Evolutionary conservation across 139 green algal genomes (phyloP), one percentile per base, ranked within the genome.

Genomic region (Coelastrella sp.): DNA sequence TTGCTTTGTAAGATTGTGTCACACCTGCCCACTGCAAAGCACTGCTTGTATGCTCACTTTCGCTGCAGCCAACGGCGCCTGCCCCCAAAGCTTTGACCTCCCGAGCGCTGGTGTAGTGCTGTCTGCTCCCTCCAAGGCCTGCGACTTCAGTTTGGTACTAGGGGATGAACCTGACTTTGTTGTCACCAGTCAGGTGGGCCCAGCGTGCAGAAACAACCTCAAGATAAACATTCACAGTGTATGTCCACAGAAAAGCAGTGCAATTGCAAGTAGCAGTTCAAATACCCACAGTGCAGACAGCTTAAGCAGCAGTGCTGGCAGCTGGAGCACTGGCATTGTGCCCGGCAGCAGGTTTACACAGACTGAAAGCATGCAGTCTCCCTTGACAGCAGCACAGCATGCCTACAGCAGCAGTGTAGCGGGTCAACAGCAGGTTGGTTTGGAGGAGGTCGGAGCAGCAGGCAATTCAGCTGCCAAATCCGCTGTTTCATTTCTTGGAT

Each of bases 171-270:
- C 85, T 15, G 85, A 89, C 49, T 89, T 82, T 59, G 82, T 89
- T 63, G 85, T 89, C 19, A 89, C 85, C 70, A 89, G 85, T 56
- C 85, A 89, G 35, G 72, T 4, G 7, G 25, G 25, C 25, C n/a
- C 68, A 35, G 85, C 49, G 20, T 89, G 85, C 35, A 12, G 74
- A 17, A 73, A 72, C 7, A 89, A 89, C 56, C 49, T 89, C 8
- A 89, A 89, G 72, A 89, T 89, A 72, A 78, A 89, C 56, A 61
- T 89, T 17, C 85, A 89, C 72, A 63, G 27, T 25, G 72, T 89
- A 20, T 89, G 85, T 20, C 14, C 70, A 20, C 82, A 87, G 82
- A 75, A 8, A 25, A 63, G 60, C 22, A n/a, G 60, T 12, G 57
- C 60, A 9, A 63, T 60, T 76, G 82, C 82, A 7, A 85, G 79